A percentile compares a stretch with the other conserved stretches of the same genome.
Conservation (phyloP, 2,329 filamentous ascomycete genomes). For the Immersiporthe knoxdaviesiana region DNA sequence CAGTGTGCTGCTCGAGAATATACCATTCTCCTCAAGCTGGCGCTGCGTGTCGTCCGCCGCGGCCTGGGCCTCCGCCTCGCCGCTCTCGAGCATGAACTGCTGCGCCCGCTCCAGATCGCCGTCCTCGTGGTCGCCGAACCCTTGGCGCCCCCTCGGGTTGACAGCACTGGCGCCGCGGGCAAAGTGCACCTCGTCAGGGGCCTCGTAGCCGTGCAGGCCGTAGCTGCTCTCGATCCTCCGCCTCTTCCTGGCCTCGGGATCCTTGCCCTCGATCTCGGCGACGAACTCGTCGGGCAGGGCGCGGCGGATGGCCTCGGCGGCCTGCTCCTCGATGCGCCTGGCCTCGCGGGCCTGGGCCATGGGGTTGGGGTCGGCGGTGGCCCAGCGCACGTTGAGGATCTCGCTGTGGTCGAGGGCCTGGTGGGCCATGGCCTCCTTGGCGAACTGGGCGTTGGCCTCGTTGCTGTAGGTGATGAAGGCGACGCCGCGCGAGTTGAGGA, state of each 20-base stretch:
- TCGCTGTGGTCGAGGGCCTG: constrained; percentile 90
- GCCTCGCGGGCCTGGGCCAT: constrained; percentile 92
- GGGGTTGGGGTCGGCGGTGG: constrained; percentile 93
- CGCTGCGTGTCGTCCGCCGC: constrained; percentile 45
- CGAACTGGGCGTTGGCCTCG: constrained; percentile 87
- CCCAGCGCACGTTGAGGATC: constrained; percentile 95
- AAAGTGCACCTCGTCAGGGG: constrained; percentile 92
- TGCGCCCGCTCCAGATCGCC: constrained; percentile 60
- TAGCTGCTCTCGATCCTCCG: constrained; percentile 89
- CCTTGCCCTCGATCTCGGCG: constrained; percentile 89
- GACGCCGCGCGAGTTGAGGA: constrained; percentile 86
- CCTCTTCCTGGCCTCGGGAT: constrained; percentile 83
- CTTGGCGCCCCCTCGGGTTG: constrained; percentile 60
- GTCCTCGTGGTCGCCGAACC: constrained; percentile 55
- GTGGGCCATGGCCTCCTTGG: constrained; percentile 94
- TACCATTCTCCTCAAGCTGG: constrained; percentile 56
- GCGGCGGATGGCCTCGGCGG: constrained; percentile 86
- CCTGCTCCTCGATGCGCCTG: constrained; percentile 88
- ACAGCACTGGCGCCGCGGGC: constrained; percentile 74
- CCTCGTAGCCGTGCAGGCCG: constrained; percentile 88
- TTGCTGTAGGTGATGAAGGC: constrained; percentile 95
- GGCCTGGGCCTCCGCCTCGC: constrained; percentile 49
- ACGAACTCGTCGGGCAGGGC: constrained; percentile 90
- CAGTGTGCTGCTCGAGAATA: constrained; percentile 82
- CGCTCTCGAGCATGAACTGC: constrained; percentile 59